Percentiles rank a stretch among this genome's conserved stretches.
These are phyloP conservation scores for Carallia pectinifolia DNA, from an alignment of 345 rosid species.

Conservation along the genomic window DNA sequence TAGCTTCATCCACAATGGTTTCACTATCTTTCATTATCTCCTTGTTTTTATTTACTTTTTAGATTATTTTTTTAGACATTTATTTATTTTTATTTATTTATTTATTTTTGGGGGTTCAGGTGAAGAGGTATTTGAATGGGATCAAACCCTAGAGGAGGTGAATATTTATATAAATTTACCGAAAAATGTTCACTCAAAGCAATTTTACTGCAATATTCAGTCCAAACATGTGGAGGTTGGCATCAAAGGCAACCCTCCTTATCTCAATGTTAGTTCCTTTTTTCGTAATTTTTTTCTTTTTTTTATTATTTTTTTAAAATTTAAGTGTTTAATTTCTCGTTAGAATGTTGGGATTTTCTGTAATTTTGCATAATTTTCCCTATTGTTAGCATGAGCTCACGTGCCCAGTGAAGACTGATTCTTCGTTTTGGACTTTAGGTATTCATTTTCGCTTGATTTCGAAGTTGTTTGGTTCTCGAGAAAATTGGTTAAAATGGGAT, in stretches of 20 bases:
- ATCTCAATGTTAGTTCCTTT: slow-evolving; percentile 60
- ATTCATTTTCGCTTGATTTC: background rate
- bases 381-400: slow-evolving; percentile 64
- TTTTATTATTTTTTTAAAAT: background rate
- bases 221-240: slow-evolving; percentile 86
- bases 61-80: background rate
- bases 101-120: slow-evolving; percentile 28
- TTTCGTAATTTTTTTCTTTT: background rate
- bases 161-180: slow-evolving; percentile 74
- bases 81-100: background rate
- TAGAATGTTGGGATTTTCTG: background rate
- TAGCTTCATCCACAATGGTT: slow-evolving; percentile 48
- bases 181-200: slow-evolving; percentile 66
- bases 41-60: background rate
- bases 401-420: slow-evolving; percentile 78
- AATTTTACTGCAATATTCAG: slow-evolving; percentile 74
- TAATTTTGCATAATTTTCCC: background rate
- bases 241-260: slow-evolving; percentile 95
- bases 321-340: background rate
- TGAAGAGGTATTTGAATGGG: slow-evolving; percentile 88
- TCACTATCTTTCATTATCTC: background rate
- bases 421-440: slow-evolving; percentile 93
- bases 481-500: background rate
- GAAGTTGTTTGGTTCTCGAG: background rate
- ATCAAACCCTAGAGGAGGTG: slow-evolving; percentile 87